Evolutionary conservation across 257 asterid genomes (phyloP).

Genomic region (Solanum pimpinellifolium): DNA sequence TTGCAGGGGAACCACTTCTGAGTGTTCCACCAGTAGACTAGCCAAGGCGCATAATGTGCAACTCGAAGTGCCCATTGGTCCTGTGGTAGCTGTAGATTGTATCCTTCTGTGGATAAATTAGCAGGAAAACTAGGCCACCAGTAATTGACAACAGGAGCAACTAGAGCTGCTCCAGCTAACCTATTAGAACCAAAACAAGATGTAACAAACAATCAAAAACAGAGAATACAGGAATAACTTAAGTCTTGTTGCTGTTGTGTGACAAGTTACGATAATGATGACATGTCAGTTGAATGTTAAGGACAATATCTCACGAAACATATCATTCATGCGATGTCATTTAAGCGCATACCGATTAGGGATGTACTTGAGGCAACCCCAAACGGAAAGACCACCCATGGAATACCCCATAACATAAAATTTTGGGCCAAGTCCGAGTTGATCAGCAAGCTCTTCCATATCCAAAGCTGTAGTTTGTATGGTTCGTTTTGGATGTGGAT

Average conservation of each 20-base stretch:
- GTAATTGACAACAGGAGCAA: conserved; percentile 50
- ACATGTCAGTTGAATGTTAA: background rate
- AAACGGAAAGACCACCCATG: conserved; percentile 62
- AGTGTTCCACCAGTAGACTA: conserved; percentile 58
- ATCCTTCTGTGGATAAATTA: conserved; percentile 31
- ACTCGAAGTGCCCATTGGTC: conserved; percentile 62
- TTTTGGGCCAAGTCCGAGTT: conserved; percentile 44
- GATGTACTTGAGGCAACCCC: conserved; percentile 80
- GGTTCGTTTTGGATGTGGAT: conserved; percentile 59
- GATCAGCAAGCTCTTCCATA: conserved; percentile 67
- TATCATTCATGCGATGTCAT: background rate
- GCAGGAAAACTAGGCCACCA: conserved; percentile 61
- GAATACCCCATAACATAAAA: conserved; percentile 57
- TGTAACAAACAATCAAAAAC: background rate
- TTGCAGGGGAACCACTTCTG: conserved; percentile 50
- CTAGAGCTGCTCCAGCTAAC: conserved; percentile 41
- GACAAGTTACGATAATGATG: background rate
- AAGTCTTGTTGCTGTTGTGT: background rate
- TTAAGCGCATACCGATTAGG: conserved; percentile 36
- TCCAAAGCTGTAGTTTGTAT: conserved; percentile 40
- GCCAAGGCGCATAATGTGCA: conserved; percentile 49
- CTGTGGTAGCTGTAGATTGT: conserved; percentile 17
- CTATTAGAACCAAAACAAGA: conserved; percentile 13
- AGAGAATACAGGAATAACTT: background rate
- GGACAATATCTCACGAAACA: background rate